Percentiles rank a stretch among this genome's conserved stretches.
Evolutionary conservation across 1,139 yeast genomes (phyloP).

Genomic region (Yamadazyma aaseri): DNA sequence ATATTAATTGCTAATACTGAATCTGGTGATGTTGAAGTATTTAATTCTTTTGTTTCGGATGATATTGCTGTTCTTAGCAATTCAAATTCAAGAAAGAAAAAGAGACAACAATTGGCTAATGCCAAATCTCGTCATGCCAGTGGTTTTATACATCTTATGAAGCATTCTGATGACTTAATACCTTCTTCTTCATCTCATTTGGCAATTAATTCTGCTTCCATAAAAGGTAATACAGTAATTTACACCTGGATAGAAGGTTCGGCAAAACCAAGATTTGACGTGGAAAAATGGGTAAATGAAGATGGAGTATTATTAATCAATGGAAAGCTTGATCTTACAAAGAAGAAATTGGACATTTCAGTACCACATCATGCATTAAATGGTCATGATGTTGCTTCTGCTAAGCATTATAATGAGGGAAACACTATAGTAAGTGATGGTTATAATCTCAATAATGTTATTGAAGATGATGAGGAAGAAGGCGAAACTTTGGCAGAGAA

Average conservation of each 20-base stretch:
- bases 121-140: slow-evolving; percentile 51
- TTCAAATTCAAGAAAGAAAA: slow-evolving; percentile 31
- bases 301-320: slow-evolving; percentile 23
- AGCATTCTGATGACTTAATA: slow-evolving; percentile 42
- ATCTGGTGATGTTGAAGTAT: slow-evolving; percentile 66
- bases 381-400: slow-evolving; percentile 74
- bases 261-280: slow-evolving; percentile 62
- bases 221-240: slow-evolving; percentile 40
- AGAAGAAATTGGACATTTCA: slow-evolving; percentile 36
- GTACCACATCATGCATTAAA: slow-evolving; percentile 42
- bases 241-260: slow-evolving; percentile 76
- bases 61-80: slow-evolving; percentile 16
- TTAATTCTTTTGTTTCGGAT: slow-evolving; percentile 49
- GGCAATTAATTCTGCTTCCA: slow-evolving; percentile 37
- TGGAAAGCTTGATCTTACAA: slow-evolving; percentile 31
- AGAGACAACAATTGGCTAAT: slow-evolving; percentile 29
- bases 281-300: slow-evolving; percentile 51
- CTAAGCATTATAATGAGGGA: slow-evolving; percentile 66
- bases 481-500: slow-evolving; percentile 60
- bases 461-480: slow-evolving; percentile 33
- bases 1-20: slow-evolving; percentile 61
- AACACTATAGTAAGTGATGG: slow-evolving; percentile 67
- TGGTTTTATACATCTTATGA: slow-evolving; percentile 39
- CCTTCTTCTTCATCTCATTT: slow-evolving; percentile 36
- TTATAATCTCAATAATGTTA: slow-evolving; percentile 56